phyloP scores from a whole-genome alignment of 192 early-diverging fungal species.

The Phlyctochytrium bullatum region DNA sequence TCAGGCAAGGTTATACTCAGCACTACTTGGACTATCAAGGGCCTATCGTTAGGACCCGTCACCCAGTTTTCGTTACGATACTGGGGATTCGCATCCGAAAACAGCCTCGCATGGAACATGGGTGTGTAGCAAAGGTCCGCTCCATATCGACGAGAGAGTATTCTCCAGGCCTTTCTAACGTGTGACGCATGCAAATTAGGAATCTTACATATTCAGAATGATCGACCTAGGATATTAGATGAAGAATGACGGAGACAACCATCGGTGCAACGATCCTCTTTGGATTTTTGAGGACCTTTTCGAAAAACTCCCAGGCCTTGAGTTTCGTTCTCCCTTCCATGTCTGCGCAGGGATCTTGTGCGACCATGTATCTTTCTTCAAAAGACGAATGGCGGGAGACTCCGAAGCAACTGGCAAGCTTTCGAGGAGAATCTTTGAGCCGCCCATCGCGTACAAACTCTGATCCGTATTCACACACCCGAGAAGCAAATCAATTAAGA shows the following conservation, averaged over 20 bases:
- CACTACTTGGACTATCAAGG: slow-evolving; percentile 76
- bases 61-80: slow-evolving; percentile 41
- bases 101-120: slow-evolving; percentile 93
- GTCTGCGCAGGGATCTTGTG: too few species aligned
- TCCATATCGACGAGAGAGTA: slow-evolving; percentile 81
- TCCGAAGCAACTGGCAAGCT: too few species aligned
- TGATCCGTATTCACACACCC: too few species aligned
- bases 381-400: too few species aligned
- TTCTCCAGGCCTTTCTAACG: slow-evolving; percentile 76
- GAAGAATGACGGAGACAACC: slow-evolving; percentile 49
- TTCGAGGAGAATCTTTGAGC: too few species aligned
- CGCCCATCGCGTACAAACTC: too few species aligned
- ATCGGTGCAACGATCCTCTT: slow-evolving; percentile 87
- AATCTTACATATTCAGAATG: slow-evolving; percentile 79
- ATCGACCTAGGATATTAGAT: slow-evolving; percentile 48
- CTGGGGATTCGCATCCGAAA: slow-evolving; percentile 59
- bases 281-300: slow-evolving; percentile 66
- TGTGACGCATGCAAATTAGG: not conserved
- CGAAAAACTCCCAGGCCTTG: slow-evolving; percentile 79
- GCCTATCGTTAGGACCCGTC: slow-evolving; percentile 65
- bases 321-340: too few species aligned
- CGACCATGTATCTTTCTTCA: too few species aligned
- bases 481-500: too few species aligned
- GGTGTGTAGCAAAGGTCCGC: slow-evolving; percentile 94
- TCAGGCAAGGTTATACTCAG: not conserved